These are phyloP conservation scores for Globisporangium nunn DNA, from an alignment of 352 stramenopile species.

Conservation along the genomic window DNA sequence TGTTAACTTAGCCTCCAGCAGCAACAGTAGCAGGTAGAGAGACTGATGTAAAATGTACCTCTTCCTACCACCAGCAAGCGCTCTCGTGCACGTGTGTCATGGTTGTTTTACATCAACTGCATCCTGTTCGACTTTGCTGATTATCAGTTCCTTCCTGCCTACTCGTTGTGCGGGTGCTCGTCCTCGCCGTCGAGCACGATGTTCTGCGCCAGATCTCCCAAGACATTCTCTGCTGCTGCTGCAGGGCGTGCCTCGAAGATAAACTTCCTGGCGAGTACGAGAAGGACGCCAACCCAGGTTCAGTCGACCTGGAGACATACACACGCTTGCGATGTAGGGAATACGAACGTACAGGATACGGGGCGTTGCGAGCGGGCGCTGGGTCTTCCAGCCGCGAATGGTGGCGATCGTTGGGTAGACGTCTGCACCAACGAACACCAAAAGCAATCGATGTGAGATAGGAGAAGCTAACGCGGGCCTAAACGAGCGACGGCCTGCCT, in stretches of 20 bases:
- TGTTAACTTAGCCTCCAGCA: neutral
- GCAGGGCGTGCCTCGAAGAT: constrained; percentile 46
- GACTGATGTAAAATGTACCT: neutral
- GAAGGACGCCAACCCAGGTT: neutral
- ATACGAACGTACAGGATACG: constrained; percentile 76
- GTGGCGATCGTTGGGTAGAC: constrained; percentile 96
- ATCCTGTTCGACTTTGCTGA: no score
- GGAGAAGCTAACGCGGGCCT: neutral
- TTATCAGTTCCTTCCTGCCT: neutral
- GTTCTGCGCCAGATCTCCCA: constrained; percentile 16
- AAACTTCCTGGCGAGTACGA: constrained; percentile 32
- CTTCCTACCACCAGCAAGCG: no score
- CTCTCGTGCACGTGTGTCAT: no score
- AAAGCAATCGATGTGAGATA: neutral
- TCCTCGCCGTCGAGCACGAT: constrained; percentile 25
- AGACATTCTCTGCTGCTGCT: constrained; percentile 39
- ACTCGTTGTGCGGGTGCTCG: constrained; percentile 47
- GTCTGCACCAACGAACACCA: constrained; percentile 44
- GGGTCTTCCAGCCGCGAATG: constrained; percentile 92
- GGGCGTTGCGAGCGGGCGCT: constrained; percentile 89
- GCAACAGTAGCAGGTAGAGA: neutral
- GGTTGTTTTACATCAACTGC: no score
- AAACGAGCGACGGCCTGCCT: neutral
- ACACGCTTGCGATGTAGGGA: constrained; percentile 2
- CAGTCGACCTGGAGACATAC: neutral